A percentile compares a stretch with the other conserved stretches of the same genome.
Evolutionary conservation across 495 filamentous ascomycete species (phyloP).

Genomic region (Aspergillus saccharolyticus): DNA sequence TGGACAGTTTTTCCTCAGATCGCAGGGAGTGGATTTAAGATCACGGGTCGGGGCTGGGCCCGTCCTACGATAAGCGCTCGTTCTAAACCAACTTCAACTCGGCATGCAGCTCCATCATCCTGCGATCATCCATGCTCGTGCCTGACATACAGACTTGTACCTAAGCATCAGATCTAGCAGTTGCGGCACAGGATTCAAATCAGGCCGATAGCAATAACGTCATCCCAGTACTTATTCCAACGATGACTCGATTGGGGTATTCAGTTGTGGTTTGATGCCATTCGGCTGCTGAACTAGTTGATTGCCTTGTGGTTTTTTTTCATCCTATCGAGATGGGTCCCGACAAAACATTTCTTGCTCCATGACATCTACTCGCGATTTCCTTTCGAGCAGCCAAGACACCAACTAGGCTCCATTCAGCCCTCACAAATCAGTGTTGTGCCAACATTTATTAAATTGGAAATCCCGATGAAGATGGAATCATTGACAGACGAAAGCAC

Average conservation of each 20-base stretch:
- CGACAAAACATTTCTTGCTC: not conserved
- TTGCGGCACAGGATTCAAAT: not conserved
- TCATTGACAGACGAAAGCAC: not conserved
- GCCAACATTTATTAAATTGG: not conserved
- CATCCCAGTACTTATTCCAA: conserved; percentile 1
- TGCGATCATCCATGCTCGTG: conserved; percentile 7
- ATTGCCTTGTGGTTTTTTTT: not conserved
- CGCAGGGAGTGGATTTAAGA: conserved; percentile 10
- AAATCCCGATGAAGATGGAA: not conserved
- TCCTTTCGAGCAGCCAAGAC: not conserved
- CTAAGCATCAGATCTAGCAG: not conserved
- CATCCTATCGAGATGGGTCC: not conserved
- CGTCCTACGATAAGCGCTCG: conserved; percentile 6
- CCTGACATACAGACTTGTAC: conserved; percentile 3
- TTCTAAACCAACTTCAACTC: not conserved
- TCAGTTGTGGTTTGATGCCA: not conserved
- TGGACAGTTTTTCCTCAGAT: conserved; percentile 17
- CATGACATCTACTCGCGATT: too few species aligned
- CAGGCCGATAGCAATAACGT: not conserved
- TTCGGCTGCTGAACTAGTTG: not conserved
- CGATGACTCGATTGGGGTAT: not conserved
- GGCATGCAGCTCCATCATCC: not conserved
- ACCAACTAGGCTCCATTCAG: too few species aligned
- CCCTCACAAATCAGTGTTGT: not conserved
- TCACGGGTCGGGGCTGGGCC: conserved; percentile 7